Percentiles rank a stretch among this genome's conserved stretches.
Evolutionary conservation across 768 basidiomycete genomes (phyloP).

Genomic region (Hydnomerulius pinastri): DNA sequence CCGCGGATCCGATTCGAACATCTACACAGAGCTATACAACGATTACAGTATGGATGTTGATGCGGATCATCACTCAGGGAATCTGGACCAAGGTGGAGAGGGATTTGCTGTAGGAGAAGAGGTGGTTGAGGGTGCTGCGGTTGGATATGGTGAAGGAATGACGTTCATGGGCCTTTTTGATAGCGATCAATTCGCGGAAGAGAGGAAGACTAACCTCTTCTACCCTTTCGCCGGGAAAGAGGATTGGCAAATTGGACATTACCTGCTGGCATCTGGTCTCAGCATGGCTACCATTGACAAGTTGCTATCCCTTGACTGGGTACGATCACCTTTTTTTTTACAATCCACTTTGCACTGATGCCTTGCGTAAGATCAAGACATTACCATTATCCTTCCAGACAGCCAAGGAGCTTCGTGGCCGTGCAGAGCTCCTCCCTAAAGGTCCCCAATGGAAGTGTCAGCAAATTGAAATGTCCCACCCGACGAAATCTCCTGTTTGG

Average conservation of each 20-base stretch:
- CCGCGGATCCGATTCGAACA: too few relatives aligned
- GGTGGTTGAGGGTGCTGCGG: not conserved
- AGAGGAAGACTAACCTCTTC: not conserved
- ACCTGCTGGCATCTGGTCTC: not conserved
- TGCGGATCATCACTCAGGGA: too few relatives aligned
- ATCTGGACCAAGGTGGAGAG: too few relatives aligned
- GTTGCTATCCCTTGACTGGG: not conserved
- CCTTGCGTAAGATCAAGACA: slow-evolving; percentile 20
- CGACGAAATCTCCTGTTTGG: slow-evolving; percentile 22
- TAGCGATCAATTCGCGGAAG: not conserved
- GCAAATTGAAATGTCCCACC: slow-evolving; percentile 9
- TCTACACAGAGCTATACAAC: too few relatives aligned
- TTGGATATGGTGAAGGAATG: not conserved
- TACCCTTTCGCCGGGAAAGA: not conserved
- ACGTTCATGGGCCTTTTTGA: not conserved
- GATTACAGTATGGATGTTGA: too few relatives aligned
- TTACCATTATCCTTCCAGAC: slow-evolving; percentile 25
- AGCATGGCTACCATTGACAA: not conserved
- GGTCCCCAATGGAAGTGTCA: slow-evolving; percentile 29
- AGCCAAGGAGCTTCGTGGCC: slow-evolving; percentile 28
- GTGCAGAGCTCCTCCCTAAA: slow-evolving; percentile 30
- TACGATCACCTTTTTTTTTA: slow-evolving; percentile 14
- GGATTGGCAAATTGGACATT: not conserved
- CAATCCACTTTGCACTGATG: slow-evolving; percentile 10
- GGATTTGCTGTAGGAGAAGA: too few relatives aligned